Evolutionary conservation across 1,284 basidiomycete species (phyloP).

Genomic region (Ustilago curta): DNA sequence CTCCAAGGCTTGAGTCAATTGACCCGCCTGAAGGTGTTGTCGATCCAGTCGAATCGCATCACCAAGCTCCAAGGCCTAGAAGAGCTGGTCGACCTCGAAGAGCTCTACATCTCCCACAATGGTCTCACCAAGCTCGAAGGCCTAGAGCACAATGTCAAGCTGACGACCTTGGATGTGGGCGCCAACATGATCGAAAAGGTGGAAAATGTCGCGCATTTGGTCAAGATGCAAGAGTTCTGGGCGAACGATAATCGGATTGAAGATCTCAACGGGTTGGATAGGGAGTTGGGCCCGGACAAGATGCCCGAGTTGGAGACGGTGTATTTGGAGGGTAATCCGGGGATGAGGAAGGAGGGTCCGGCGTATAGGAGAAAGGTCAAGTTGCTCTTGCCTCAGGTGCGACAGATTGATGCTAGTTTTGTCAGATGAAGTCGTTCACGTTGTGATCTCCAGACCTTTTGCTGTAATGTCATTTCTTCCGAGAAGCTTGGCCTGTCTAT

Average conservation of each 20-base stretch:
- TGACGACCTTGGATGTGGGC: constrained; percentile 88
- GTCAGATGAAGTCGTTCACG: constrained; percentile 9
- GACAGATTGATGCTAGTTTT: constrained; percentile 94
- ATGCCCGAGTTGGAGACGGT: constrained; percentile 80
- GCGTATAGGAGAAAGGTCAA: constrained; percentile 91
- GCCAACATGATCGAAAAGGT: constrained; percentile 84
- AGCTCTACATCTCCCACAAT: constrained; percentile 94
- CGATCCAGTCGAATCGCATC: constrained; percentile 91
- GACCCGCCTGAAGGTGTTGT: constrained; percentile 70
- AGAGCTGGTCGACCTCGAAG: constrained; percentile 75
- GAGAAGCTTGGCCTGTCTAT: too few relatives aligned
- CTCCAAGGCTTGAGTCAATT: constrained; percentile 45
- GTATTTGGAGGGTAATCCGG: constrained; percentile 94
- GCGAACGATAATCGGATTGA: constrained; percentile 88
- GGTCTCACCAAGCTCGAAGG: constrained; percentile 88
- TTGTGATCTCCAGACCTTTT: too few relatives aligned
- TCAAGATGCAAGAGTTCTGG: constrained; percentile 89
- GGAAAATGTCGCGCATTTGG: constrained; percentile 84
- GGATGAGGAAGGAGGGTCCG: constrained; percentile 81
- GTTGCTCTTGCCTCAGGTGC: constrained; percentile 85
- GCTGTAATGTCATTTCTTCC: too few relatives aligned
- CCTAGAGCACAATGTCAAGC: constrained; percentile 74
- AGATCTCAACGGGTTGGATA: constrained; percentile 77
- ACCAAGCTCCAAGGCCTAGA: constrained; percentile 83
- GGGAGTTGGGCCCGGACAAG: constrained; percentile 77